Base-by-base conservation (phyloP, 768 basidiomycete species). In the Lactarius trivialis region DNA sequence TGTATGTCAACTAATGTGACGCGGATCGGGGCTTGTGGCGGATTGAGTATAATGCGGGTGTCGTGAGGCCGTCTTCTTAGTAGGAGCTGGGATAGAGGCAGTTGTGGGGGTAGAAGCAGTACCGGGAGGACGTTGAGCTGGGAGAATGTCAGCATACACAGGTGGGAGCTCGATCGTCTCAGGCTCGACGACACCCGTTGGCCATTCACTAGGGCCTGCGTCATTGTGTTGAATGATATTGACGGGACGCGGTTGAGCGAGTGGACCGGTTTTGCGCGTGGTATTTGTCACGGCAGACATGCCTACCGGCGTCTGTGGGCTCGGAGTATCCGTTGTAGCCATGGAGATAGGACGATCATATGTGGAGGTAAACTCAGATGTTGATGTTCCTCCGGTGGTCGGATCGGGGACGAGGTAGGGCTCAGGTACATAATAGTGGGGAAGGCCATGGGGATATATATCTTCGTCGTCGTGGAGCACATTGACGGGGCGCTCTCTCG, bases 181-280 rank as follows among this genome's bases (percentile, higher is more conserved):
- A 19, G 81, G 70, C 65, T 83, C 81, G 8, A 73, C 74, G 1
- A 72, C 74, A 17, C 58, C 65, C 63, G 8, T 4, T 7, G 34
- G n/a, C 2, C 71, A 72, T 60, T 79, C 80, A 4, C 84, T 80
- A 9, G 74, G 74, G 1, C 91, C 91, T 0, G 88, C 91, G 70
- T 93, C 91, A 66, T 91, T 88, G 68, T 93, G 91, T 73, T 92
- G 91, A 51, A 92, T 81, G 68, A 91, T 82, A 69, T 92, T 91
- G 34, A 92, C 83, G 0, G 88, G 79, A 52, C 89, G 76, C 75
- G 89, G 75, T 64, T 73, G 76, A 41, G 84, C 76, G 57, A 79
- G 72, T 41, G 70, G 71, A 2, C 76, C 72, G 8, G 76, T 76
- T 57, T 81, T 81, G 67, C 84, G 84, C 33, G 68, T 66, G 68